Percentiles rank a stretch among this genome's conserved stretches.
phyloP scores from a whole-genome alignment of 768 basidiomycete genomes.

The Lenzites betulinus region DNA sequence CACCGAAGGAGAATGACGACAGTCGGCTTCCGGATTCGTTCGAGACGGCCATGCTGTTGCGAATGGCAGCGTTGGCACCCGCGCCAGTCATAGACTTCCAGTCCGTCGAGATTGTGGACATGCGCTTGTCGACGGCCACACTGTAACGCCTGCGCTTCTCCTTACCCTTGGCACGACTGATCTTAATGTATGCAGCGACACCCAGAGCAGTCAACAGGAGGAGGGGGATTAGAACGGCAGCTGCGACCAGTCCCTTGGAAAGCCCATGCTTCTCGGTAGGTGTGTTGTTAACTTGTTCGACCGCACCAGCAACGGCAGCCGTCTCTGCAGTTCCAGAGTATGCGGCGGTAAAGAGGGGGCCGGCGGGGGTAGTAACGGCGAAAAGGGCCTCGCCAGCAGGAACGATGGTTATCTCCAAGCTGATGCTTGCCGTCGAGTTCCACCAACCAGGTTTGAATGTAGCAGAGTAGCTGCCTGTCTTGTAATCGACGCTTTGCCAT shows the following conservation, averaged over 20 bases:
- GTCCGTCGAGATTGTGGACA: conserved; percentile 78
- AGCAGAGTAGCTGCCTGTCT: conserved; percentile 50
- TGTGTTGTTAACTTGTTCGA: conserved; percentile 39
- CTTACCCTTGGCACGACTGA: conserved; percentile 49
- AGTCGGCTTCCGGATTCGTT: conserved; percentile 39
- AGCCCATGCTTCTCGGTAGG: conserved; percentile 35
- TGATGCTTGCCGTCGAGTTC: conserved; percentile 52
- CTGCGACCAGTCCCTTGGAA: conserved; percentile 63
- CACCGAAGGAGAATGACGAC: conserved; percentile 58
- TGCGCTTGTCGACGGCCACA: conserved; percentile 74
- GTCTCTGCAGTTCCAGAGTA: conserved; percentile 46
- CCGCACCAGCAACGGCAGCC: conserved; percentile 34
- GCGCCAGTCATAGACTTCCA: conserved; percentile 74
- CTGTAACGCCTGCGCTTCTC: conserved; percentile 62
- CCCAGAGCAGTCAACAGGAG: conserved; percentile 53
- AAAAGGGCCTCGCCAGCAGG: conserved; percentile 50
- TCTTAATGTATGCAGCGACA: conserved; percentile 52
- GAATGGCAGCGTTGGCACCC: conserved; percentile 74
- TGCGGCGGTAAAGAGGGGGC: conserved; percentile 69
- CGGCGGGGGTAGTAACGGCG: conserved; percentile 56
- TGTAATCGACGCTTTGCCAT: conserved; percentile 55
- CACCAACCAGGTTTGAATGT: conserved; percentile 68
- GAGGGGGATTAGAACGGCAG: conserved; percentile 61
- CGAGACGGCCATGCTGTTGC: conserved; percentile 59
- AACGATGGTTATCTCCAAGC: conserved; percentile 64